A percentile compares a stretch with the other conserved stretches of the same genome.
phyloP scores from a whole-genome alignment of 257 asterid species.

The Perilla frutescens region DNA sequence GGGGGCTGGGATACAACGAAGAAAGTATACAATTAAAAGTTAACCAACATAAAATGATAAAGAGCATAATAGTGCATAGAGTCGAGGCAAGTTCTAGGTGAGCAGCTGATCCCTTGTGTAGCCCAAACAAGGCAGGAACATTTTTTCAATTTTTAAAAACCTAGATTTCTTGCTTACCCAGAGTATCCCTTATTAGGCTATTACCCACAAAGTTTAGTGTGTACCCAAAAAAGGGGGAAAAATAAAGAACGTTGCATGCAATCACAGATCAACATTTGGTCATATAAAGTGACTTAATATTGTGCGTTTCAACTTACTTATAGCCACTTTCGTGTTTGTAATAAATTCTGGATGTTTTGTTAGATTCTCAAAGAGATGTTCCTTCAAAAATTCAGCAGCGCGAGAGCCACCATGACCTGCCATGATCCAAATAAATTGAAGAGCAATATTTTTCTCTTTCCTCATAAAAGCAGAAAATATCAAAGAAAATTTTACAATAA shows the following conservation, averaged over 20 bases:
- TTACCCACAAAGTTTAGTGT: background rate
- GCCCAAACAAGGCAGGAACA: conserved; percentile 1
- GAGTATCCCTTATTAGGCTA: background rate
- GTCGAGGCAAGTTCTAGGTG: conserved; percentile 27
- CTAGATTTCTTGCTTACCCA: conserved; percentile 8
- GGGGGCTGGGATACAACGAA: background rate
- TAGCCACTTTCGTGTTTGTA: conserved; percentile 71
- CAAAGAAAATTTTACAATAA: conserved; percentile 8
- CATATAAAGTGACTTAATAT: conserved; percentile 7
- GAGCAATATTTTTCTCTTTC: conserved; percentile 15
- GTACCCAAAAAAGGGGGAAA: background rate
- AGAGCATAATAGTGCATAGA: background rate
- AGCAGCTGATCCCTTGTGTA: conserved; percentile 22
- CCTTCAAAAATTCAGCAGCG: conserved; percentile 96
- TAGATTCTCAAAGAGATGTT: conserved; percentile 89
- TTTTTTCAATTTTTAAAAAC: conserved; percentile 25
- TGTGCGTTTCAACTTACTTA: conserved; percentile 68
- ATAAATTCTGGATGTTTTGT: conserved; percentile 82
- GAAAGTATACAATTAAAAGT: background rate
- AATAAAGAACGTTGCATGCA: conserved; percentile 7
- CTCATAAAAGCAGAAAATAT: conserved; percentile 19
- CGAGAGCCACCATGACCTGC: conserved; percentile 99
- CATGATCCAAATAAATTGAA: conserved; percentile 41
- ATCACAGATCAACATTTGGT: conserved; percentile 8
- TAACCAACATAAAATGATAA: conserved; percentile 7